Evolutionary conservation across 2,329 filamentous ascomycete genomes (phyloP), one percentile per base, ranked within the genome.

Genomic region (Stemphylium vesicarium): DNA sequence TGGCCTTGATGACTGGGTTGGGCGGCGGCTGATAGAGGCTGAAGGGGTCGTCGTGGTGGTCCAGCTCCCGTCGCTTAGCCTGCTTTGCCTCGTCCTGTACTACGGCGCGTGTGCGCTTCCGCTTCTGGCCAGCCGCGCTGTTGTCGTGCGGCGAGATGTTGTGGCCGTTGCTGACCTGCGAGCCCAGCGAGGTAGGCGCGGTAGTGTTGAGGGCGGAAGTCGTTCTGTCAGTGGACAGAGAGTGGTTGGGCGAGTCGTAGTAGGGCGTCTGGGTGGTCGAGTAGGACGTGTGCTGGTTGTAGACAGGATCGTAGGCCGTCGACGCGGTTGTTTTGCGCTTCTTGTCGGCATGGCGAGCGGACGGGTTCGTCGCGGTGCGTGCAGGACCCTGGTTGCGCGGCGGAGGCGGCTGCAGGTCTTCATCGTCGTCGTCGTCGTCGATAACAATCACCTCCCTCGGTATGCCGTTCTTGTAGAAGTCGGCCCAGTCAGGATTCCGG

Each of bases 1-100:
- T 87, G 16, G 93, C 91, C 80, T 99, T 98, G 79, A 95, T 92
- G 4, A 91, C 88, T 3, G 94, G 94, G 62, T 91, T 89, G 0
- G 91, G 88, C 6, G 94, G 95, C 38, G 95, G 93, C 45, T 92
- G 85, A 73, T 98, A 98, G 62, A 85, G 89, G 62, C 87, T 82
- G 70, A 88, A 91, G 16, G 88, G 86, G 73, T 93, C 88, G 20
- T 85, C 85, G 35, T 87, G 82, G 42, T 67, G 62, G 67, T 92
- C 89, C 39, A 89, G 79, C 68, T 95, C 90, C 66, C 89, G 85
- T 63, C 88, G 83, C 66, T 78, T 77, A 24, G 74, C 73, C 54
- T 75, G 69, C 74, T 92, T 94, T 50, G 90, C 88, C 74, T 96
- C 91, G 71, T 92, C 91, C 68, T 91, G 89, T 51, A 88, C 83